phyloP scores from a whole-genome alignment of 176 grass and related monocot species.

The Triticum aestivum region IWGSC_CS_RefSeq_v2.1 NC_057813.1:370390977-370391476 shows the following conservation, averaged over 20 bases:
- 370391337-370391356: neutral
- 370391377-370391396: conserved; percentile 89
- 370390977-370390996: conserved; percentile 93
- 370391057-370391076: conserved; percentile 96
- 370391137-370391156: conserved; percentile 96
- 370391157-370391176: conserved; percentile 93
- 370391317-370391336: neutral
- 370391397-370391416: conserved; percentile 87
- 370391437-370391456: conserved; percentile 94
- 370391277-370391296: conserved; percentile 30
- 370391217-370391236: conserved; percentile 93
- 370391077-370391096: conserved; percentile 95
- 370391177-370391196: conserved; percentile 85
- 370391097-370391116: conserved; percentile 91
- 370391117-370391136: conserved; percentile 98
- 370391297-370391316: neutral
- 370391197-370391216: conserved; percentile 94
- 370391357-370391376: conserved; percentile 60
- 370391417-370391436: conserved; percentile 98
- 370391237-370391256: conserved; percentile 92
- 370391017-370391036: conserved; percentile 97
- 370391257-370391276: conserved; percentile 95
- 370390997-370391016: conserved; percentile 83
- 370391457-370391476: conserved; percentile 92
- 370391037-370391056: conserved; percentile 96